Conservation (phyloP, 306 rosid genomes). For the Oemleria cerasiformis region DNA sequence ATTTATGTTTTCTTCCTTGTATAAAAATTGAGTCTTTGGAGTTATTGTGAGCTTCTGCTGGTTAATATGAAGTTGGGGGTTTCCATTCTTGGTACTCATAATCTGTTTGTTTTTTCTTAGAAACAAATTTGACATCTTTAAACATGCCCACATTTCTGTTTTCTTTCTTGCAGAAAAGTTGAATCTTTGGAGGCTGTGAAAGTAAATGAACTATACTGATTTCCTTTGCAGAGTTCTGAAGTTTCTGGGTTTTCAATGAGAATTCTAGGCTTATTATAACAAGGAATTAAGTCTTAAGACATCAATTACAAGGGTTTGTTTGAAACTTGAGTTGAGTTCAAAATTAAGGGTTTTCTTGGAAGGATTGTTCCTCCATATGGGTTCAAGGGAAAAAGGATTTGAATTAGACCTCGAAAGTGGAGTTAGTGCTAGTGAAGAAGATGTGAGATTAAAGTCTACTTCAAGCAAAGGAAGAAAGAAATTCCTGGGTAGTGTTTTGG, state of each 20-base stretch:
- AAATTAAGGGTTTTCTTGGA: background rate
- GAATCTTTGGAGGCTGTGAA: background rate
- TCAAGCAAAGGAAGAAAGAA: constrained; percentile 27
- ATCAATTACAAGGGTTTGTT: background rate
- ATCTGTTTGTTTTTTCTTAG: background rate
- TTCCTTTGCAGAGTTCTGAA: background rate
- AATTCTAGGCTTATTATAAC: background rate
- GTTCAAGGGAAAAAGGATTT: constrained; percentile 32
- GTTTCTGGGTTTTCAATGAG: background rate
- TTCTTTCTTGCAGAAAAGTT: background rate
- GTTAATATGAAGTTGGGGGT: background rate
- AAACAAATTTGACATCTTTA: background rate
- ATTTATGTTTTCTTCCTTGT: too few relatives aligned
- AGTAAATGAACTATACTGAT: background rate
- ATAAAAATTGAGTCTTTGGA: too few relatives aligned
- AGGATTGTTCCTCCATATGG: background rate
- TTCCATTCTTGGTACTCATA: background rate
- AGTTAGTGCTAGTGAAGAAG: constrained; percentile 49
- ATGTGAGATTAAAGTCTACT: constrained; percentile 35
- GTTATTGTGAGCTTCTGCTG: background rate
- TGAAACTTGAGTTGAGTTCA: background rate
- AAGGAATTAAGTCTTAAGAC: background rate
- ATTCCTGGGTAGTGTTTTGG: constrained; percentile 27
- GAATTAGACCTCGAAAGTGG: constrained; percentile 58
- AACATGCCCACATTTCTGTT: background rate